Base-by-base conservation (phyloP, 2,329 filamentous ascomycete genomes). In the Fusarium subglutinans region DNA sequence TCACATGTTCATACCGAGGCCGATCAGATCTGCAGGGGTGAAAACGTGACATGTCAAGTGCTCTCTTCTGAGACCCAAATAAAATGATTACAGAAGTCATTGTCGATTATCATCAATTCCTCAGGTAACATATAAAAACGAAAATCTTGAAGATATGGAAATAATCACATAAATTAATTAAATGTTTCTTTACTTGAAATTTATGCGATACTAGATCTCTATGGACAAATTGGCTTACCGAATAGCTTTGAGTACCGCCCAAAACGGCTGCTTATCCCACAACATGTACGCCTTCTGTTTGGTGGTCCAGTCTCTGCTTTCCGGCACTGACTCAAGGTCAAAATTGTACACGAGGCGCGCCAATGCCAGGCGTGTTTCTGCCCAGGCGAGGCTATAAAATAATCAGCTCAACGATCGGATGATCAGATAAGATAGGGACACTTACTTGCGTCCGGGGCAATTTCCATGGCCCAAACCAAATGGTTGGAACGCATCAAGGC, bases 181-280 rank as follows among this genome's bases (percentile, higher is more conserved):
- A 35, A 35, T 8, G 8, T 35, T 15, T 35, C 33, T 35, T 35
- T 35, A 15, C 33, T 35, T 8, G 33, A 35, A 1, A 35, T 15
- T 35, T 35, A 35, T 35, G 33, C 33, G 33, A 35, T 35, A 35
- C 33, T 15, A 4, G 11, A 30, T 43, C 15, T 20, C 28, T 13
- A n/a, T 24, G 6, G 37, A 11, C 12, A 15, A 13, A 5, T 8
- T 18, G 14, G 6, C 11, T 28, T 41, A 55, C 24, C 51, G 35
- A 28, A 57, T 24, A 47, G 54, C 13, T 20, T 57, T 57, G n/a
- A 57, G 40, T 15, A 57, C 30, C 13, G 54, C 54, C 54, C 54
- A 57, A 26, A 57, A 57, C 4, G 54, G 54, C 40, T 57, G 26
- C 28, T 57, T 57, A 14, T 57, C 54, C 54, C 54, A 57, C 28